Conservation (phyloP, 352 stramenopile genomes). For the Pythium phragmitis region DNA sequence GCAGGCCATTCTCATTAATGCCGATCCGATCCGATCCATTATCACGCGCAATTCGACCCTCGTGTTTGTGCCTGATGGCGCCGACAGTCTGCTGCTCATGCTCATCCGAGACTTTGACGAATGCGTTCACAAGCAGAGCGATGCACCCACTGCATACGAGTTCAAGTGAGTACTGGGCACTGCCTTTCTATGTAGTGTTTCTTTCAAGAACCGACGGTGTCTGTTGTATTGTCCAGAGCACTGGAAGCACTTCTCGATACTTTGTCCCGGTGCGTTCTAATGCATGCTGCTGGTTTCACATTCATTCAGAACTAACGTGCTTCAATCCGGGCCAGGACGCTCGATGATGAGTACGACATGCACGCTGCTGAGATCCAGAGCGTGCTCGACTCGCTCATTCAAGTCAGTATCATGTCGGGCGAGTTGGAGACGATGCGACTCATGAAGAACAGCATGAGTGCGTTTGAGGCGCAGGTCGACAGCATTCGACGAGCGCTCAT, state of each 20-base stretch:
- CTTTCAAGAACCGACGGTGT: background rate
- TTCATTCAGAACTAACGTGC: background rate
- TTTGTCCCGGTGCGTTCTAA: constrained; percentile 21
- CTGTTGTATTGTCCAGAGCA: constrained; percentile 18
- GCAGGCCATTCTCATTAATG: constrained; percentile 48
- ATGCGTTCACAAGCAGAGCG: constrained; percentile 21
- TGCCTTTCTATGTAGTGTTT: background rate
- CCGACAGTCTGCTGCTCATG: constrained; percentile 40
- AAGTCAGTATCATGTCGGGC: constrained; percentile 31
- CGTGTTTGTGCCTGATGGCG: constrained; percentile 47
- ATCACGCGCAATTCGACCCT: constrained; percentile 42
- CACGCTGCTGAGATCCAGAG: constrained; percentile 25
- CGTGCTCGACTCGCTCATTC: constrained; percentile 28
- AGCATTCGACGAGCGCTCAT: constrained; percentile 37
- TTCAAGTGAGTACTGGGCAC: constrained; percentile 25
- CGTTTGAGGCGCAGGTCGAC: constrained; percentile 35
- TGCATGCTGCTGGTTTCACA: background rate
- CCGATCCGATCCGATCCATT: constrained; percentile 45
- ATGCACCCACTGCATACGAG: constrained; percentile 28
- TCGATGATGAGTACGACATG: constrained; percentile 29
- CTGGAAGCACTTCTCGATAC: constrained; percentile 31
- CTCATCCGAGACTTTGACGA: constrained; percentile 47
- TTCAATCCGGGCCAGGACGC: constrained; percentile 2
- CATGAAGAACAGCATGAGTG: constrained; percentile 42
- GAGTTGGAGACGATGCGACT: constrained; percentile 38